A percentile compares a stretch with the other conserved stretches of the same genome.
Conservation (phyloP, 768 basidiomycete species). For the Boletus eberwhitei region DNA sequence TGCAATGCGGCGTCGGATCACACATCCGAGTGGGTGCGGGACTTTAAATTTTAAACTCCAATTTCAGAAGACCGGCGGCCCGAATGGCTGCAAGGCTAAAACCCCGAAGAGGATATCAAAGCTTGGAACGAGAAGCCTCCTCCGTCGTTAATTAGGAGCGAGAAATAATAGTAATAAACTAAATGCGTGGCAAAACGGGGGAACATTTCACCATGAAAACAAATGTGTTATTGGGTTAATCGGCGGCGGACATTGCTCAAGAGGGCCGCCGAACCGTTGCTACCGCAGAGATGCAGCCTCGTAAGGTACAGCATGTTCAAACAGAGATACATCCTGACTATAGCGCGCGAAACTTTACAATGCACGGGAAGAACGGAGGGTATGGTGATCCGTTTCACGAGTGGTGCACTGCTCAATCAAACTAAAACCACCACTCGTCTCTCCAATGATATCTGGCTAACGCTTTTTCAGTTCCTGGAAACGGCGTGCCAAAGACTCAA, state of each 20-base stretch:
- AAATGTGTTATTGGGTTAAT: neutral
- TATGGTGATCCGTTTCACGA: slow-evolving; percentile 7
- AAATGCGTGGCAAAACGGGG: neutral
- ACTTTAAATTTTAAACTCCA: neutral
- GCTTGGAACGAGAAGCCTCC: neutral
- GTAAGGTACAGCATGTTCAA: slow-evolving; percentile 8
- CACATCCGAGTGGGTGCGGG: neutral
- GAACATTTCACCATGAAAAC: neutral
- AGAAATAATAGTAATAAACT: neutral
- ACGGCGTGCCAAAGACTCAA: slow-evolving; percentile 70
- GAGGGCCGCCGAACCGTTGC: neutral
- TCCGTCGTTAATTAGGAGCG: neutral
- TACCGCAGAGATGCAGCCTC: neutral
- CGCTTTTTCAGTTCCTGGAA: slow-evolving; percentile 88
- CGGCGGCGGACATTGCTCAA: slow-evolving; percentile 18
- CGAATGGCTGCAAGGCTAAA: neutral
- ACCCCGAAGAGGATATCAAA: neutral
- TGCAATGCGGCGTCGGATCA: neutral
- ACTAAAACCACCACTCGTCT: neutral
- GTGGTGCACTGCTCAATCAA: neutral
- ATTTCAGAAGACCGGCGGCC: neutral
- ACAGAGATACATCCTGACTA: slow-evolving; percentile 5
- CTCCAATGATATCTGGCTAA: slow-evolving; percentile 38
- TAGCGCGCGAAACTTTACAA: slow-evolving; percentile 9
- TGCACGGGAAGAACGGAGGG: neutral